phyloP scores from a whole-genome alignment of 257 asterid genomes.

The Galeopsis tetrahit region DNA sequence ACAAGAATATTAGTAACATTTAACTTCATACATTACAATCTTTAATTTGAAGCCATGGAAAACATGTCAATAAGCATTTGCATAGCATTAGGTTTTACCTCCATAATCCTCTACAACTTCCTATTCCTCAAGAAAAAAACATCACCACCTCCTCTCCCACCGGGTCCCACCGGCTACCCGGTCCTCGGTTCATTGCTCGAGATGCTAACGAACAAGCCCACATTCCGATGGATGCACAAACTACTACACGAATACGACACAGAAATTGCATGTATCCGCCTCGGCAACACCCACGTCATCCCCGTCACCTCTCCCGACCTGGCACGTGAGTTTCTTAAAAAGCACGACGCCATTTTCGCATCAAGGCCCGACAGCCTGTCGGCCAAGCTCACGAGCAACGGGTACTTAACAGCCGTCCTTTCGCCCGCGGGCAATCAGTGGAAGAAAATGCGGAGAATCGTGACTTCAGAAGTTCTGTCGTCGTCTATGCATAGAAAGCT shows the following conservation, averaged over 20 bases:
- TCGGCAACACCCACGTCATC: not conserved
- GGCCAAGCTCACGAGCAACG: not conserved
- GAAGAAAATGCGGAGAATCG: not conserved
- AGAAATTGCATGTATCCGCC: not conserved
- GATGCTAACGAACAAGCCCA: not conserved
- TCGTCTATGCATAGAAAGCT: not conserved
- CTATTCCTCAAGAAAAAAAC: not conserved
- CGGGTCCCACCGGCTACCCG: not conserved
- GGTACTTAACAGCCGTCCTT: not conserved
- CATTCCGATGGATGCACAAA: not conserved
- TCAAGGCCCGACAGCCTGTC: not conserved
- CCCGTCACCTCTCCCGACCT: not conserved
- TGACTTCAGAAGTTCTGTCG: not conserved
- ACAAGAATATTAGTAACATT: too few species aligned
- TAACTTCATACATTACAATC: too few species aligned
- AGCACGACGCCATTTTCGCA: not conserved
- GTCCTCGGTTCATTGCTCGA: not conserved
- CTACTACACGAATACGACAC: not conserved
- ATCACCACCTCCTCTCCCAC: not conserved
- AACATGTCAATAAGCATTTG: not conserved
- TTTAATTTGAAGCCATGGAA: conserved; percentile 1
- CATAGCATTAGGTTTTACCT: not conserved
- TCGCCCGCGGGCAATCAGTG: not conserved
- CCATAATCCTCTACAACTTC: not conserved
- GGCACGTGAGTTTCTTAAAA: not conserved